Evolutionary conservation across 805 yeast species (phyloP).

Genomic region (Starmera pachycereana): DNA sequence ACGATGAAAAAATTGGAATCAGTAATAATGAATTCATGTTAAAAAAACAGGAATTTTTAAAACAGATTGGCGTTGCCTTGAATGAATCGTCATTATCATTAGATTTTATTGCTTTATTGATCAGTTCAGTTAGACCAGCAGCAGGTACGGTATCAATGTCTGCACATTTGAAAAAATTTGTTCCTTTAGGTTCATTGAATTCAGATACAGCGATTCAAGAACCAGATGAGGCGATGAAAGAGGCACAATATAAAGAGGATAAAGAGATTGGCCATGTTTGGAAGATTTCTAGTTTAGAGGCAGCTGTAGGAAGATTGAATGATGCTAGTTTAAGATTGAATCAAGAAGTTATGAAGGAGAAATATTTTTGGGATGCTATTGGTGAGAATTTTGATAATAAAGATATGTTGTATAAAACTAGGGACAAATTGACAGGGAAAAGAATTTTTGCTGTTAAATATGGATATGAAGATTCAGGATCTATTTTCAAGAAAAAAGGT

Average conservation of each 20-base stretch:
- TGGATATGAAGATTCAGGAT: slow-evolving; percentile 89
- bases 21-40: slow-evolving; percentile 31
- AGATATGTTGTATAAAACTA: slow-evolving; percentile 61
- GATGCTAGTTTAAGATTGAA: slow-evolving; percentile 40
- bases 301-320: slow-evolving; percentile 41
- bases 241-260: slow-evolving; percentile 12
- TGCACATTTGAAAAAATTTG: slow-evolving; percentile 63
- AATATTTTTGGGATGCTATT: slow-evolving; percentile 51
- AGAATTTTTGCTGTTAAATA: slow-evolving; percentile 67
- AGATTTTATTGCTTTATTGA: slow-evolving; percentile 76
- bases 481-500: slow-evolving; percentile 56
- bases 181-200: slow-evolving; percentile 66
- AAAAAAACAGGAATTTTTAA: slow-evolving; percentile 43
- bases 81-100: slow-evolving; percentile 84
- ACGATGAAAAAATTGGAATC: slow-evolving; percentile 12
- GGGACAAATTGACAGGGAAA: slow-evolving; percentile 43
- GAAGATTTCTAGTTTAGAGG: slow-evolving; percentile 64
- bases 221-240: slow-evolving; percentile 12
- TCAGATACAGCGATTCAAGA: slow-evolving; percentile 23
- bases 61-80: slow-evolving; percentile 52
- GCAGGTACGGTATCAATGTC: slow-evolving; percentile 85
- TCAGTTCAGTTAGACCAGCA: slow-evolving; percentile 75
- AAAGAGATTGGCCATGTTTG: slow-evolving; percentile 47
- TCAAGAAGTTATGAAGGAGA: slow-evolving; percentile 50
- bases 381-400: slow-evolving; percentile 21